A percentile compares a stretch with the other conserved stretches of the same genome.
These are phyloP conservation scores for Pythium brassicae DNA, from an alignment of 352 stramenopile genomes.

Conservation along the genomic window DNA sequence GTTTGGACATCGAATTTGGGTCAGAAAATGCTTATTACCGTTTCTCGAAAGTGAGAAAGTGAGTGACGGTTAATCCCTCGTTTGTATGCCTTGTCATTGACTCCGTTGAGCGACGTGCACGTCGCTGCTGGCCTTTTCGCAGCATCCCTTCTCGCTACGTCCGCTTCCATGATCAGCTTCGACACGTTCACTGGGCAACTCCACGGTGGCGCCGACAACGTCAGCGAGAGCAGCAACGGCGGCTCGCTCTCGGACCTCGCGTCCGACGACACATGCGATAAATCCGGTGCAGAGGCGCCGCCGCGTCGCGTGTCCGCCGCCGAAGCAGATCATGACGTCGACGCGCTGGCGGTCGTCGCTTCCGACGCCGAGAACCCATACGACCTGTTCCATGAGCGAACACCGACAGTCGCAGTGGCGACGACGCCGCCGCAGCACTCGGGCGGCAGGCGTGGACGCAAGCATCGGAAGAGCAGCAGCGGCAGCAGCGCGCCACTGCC, in stretches of 20 bases:
- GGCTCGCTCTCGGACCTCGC: background rate
- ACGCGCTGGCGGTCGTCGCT: slow-evolving; percentile 7
- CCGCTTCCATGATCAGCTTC: slow-evolving; percentile 64
- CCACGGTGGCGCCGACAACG: slow-evolving; percentile 8
- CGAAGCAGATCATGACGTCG: slow-evolving; percentile 13
- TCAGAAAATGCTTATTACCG: too few relatives aligned
- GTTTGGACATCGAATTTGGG: too few relatives aligned
- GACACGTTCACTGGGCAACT: slow-evolving; percentile 50
- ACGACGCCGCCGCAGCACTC: background rate
- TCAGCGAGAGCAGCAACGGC: slow-evolving; percentile 32
- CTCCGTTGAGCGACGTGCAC: too few relatives aligned
- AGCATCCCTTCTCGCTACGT: too few relatives aligned
- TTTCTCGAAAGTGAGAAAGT: too few relatives aligned
- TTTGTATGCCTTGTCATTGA: too few relatives aligned
- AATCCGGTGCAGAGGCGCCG: slow-evolving; percentile 20
- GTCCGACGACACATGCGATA: slow-evolving; percentile 7
- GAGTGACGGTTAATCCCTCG: too few relatives aligned
- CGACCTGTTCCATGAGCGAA: slow-evolving; percentile 39
- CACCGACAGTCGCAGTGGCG: background rate
- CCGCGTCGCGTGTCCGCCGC: slow-evolving; percentile 4
- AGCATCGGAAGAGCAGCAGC: slow-evolving; percentile 4
- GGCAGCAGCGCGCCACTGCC: background rate
- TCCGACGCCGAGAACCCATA: slow-evolving; percentile 10
- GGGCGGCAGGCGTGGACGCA: background rate
- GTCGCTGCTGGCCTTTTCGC: too few relatives aligned